Evolutionary conservation across 1,284 basidiomycete genomes (phyloP).

Genomic region (Microbotryum intermedium): DNA sequence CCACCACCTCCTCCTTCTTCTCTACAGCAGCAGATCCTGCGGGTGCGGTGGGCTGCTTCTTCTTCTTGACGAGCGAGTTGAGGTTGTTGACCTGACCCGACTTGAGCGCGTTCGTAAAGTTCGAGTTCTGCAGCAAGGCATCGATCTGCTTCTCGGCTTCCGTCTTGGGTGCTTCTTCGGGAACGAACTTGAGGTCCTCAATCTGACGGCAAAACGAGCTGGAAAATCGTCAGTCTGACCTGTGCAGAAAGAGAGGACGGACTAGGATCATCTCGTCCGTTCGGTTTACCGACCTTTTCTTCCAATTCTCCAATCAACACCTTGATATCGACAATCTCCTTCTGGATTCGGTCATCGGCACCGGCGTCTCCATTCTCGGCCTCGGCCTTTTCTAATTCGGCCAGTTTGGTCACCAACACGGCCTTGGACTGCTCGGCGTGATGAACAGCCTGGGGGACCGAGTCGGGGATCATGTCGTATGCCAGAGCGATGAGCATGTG

Average conservation of each 20-base stretch:
- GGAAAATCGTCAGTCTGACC: neutral
- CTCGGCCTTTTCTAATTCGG: constrained; percentile 9
- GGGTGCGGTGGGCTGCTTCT: constrained; percentile 26
- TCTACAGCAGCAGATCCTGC: too few species aligned
- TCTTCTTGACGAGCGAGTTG: constrained; percentile 32
- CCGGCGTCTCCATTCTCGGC: neutral
- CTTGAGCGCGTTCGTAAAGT: constrained; percentile 1
- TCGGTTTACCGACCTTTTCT: constrained; percentile 24
- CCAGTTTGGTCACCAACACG: constrained; percentile 24
- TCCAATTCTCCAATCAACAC: constrained; percentile 27
- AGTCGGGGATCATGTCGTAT: constrained; percentile 30
- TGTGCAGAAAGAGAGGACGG: neutral
- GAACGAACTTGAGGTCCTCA: constrained; percentile 32
- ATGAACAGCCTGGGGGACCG: constrained; percentile 23
- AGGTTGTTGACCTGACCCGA: constrained; percentile 29
- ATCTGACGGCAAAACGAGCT: constrained; percentile 20
- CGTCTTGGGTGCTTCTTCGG: constrained; percentile 21
- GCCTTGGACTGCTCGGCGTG: constrained; percentile 33
- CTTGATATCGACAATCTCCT: constrained; percentile 29
- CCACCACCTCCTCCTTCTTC: too few species aligned
- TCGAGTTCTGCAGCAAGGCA: constrained; percentile 17
- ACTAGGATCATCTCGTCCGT: neutral
- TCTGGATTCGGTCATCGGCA: constrained; percentile 16
- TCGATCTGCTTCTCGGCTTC: constrained; percentile 23
- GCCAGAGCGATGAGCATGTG: constrained; percentile 35